phyloP scores from a whole-genome alignment of 2,329 filamentous ascomycete species.

The Paecilomyces variotii region DNA sequence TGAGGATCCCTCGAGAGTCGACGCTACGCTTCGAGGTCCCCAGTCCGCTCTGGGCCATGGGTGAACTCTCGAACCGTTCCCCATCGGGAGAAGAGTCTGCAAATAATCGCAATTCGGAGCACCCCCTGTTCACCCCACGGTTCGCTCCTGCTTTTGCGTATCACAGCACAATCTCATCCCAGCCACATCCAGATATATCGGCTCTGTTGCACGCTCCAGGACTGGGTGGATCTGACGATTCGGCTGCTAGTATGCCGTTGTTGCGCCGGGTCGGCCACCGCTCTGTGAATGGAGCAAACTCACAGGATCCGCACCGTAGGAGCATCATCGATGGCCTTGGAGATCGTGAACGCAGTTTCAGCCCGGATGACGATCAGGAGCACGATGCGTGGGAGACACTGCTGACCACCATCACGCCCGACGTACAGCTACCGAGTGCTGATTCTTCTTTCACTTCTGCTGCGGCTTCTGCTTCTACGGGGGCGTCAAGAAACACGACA shows the following conservation, averaged over 20 bases:
- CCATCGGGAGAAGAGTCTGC: constrained; percentile 11
- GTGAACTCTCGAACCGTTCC: constrained; percentile 17
- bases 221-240: constrained; percentile 15
- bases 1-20: constrained; percentile 30
- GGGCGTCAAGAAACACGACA: constrained; percentile 16
- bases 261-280: constrained; percentile 28
- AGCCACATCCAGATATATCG: constrained; percentile 10
- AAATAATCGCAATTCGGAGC: constrained; percentile 9
- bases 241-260: constrained; percentile 16
- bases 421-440: constrained; percentile 69
- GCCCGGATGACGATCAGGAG: constrained; percentile 46
- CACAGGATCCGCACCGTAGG: constrained; percentile 11
- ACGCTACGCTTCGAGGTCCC: constrained; percentile 24
- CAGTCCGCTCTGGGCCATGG: constrained; percentile 16
- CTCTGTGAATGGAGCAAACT: constrained; percentile 16
- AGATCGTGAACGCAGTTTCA: constrained; percentile 76
- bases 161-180: constrained; percentile 16
- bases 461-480: constrained; percentile 20
- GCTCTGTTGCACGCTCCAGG: constrained; percentile 18
- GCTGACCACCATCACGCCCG: constrained; percentile 69
- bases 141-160: constrained; percentile 37
- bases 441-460: constrained; percentile 75
- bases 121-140: constrained; percentile 30
- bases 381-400: constrained; percentile 71
- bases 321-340: constrained; percentile 62